phyloP scores from a whole-genome alignment of 805 yeast genomes.

The Barnettozyma sucrosica region DNA sequence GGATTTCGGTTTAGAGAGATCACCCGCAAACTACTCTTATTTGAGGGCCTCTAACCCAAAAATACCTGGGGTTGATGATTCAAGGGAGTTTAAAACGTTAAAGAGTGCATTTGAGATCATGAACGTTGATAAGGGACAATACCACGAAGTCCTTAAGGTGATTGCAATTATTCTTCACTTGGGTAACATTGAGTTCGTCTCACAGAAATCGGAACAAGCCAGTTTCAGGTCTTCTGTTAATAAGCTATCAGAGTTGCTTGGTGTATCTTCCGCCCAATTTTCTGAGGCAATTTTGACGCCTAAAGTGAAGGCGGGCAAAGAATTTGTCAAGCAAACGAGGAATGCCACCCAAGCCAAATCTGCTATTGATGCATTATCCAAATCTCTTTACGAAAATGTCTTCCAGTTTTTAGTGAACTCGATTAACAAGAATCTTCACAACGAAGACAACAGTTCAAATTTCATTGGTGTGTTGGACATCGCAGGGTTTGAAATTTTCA shows the following conservation, averaged over 20 bases:
- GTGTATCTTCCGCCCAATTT: constrained; percentile 50
- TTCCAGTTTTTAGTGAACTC: constrained; percentile 72
- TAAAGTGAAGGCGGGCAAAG: constrained; percentile 86
- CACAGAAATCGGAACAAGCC: constrained; percentile 74
- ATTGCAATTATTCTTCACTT: constrained; percentile 76
- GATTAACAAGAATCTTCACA: constrained; percentile 65
- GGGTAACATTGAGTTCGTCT: constrained; percentile 75
- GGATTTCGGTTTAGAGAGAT: constrained; percentile 38
- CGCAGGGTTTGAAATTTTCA: constrained; percentile 96
- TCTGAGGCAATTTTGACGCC: constrained; percentile 65
- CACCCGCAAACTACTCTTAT: constrained; percentile 44
- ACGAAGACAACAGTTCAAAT: constrained; percentile 36
- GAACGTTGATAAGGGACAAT: constrained; percentile 57
- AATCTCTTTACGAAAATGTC: constrained; percentile 76
- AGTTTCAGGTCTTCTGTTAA: constrained; percentile 47
- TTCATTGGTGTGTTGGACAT: constrained; percentile 96
- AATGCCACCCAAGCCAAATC: constrained; percentile 74
- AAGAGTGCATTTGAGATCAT: constrained; percentile 64
- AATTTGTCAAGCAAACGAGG: constrained; percentile 73
- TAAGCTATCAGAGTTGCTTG: constrained; percentile 55
- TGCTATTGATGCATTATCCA: constrained; percentile 82
- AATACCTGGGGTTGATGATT: constrained; percentile 75
- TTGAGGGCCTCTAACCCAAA: constrained; percentile 47
- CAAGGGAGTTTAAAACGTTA: constrained; percentile 57
- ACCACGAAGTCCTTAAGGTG: constrained; percentile 52